Conservation (phyloP, 306 rosid genomes). For the Dalbergia oliveri region DNA sequence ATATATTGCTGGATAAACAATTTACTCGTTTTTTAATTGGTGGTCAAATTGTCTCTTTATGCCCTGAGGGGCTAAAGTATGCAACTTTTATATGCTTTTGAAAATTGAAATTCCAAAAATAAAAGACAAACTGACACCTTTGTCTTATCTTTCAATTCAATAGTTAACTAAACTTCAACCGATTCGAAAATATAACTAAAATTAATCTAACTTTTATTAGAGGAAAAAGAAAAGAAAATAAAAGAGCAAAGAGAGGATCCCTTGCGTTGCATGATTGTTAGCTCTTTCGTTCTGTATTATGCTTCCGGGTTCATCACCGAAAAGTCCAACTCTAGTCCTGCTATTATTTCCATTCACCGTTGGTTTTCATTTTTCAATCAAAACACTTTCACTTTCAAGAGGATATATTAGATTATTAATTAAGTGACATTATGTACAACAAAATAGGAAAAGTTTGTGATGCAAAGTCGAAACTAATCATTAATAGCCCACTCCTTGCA, state of each 20-base stretch:
- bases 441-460: constrained; percentile 10
- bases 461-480: constrained; percentile 38
- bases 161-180: constrained; percentile 9
- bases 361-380: not conserved
- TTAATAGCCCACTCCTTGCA: not conserved
- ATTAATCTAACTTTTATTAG: not conserved
- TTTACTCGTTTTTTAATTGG: constrained; percentile 43
- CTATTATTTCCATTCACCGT: not conserved
- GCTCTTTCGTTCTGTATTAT: not conserved
- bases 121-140: constrained; percentile 30
- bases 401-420: constrained; percentile 12
- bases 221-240: not conserved
- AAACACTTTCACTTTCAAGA: not conserved
- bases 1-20: constrained; percentile 33
- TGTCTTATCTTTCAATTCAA: constrained; percentile 41
- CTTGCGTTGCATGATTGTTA: not conserved
- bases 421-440: constrained; percentile 9
- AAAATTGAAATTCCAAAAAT: constrained; percentile 29
- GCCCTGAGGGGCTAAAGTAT: constrained; percentile 42
- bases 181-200: not conserved
- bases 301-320: not conserved
- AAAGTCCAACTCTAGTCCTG: not conserved
- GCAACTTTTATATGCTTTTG: constrained; percentile 36
- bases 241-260: not conserved
- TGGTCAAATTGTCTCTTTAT: constrained; percentile 48